Evolutionary conservation across 148 eudicot species (phyloP), one percentile per base, ranked within the genome.

Genomic region (Rhododendron simsii): DNA sequence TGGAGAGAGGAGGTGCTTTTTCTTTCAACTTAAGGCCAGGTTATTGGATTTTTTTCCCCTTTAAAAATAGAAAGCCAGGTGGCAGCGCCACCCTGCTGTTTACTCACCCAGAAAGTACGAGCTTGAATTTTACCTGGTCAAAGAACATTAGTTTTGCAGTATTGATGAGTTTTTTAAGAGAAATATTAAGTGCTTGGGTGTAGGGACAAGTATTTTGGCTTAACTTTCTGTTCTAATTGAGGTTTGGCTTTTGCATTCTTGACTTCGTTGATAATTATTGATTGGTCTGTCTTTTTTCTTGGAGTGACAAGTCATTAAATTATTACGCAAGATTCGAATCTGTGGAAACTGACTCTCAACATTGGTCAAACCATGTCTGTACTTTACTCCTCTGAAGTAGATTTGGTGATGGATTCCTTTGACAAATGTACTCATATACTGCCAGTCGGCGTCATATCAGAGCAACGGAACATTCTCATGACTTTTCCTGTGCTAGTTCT

Each of bases 101-200:
- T 84, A 37, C 81, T 35, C 71, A 50, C 50, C 74, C 69, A 76
- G 81, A 84, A 84, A 65, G 71, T 39, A 75, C 1, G 14, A 39
- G 81, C 80, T 37, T 84, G 13, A 41, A 3, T 73, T 10, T 50
- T 53, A 3, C 26, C 71, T 23, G 65, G 80, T 73, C 41, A 48
- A 50, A 57, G 33, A 21, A 53, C 71, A 74, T 75, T 51, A 21
- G 39, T 53, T 75, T 84, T 74, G 33, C 51, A 11, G 33, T 75
- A 53, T 80, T n/a, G 16, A 75, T 73, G 86, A 69, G 78, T 26
- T 50, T 30, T 84, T 20, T 9, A 7, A n/a, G 14, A 69, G 59
- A 53, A 28, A 45, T 83, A 3, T 30, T 50, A 7, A 73, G 47
- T 84, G 45, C 30, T 47, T 9, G 5, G 44, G 71, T n/a, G 71